Percentiles rank a stretch among this genome's conserved stretches.
Evolutionary conservation across 495 filamentous ascomycete genomes (phyloP).

Genomic region (Pyrenopolyporus hunteri): DNA sequence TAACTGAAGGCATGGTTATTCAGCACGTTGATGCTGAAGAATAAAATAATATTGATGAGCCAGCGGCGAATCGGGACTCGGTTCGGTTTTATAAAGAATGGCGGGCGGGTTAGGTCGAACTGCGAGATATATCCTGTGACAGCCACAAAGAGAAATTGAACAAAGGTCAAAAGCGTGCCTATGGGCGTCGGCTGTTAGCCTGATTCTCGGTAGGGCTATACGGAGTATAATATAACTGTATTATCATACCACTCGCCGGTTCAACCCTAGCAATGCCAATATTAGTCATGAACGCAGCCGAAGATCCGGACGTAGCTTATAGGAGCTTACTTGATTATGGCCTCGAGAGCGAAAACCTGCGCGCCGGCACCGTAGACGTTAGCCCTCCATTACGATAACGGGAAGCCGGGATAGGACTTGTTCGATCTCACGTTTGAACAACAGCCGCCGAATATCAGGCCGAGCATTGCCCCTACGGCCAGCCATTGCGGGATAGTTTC

Average conservation of each 20-base stretch:
- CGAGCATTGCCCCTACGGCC: slow-evolving; percentile 72
- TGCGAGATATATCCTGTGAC: slow-evolving; percentile 77
- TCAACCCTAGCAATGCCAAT: slow-evolving; percentile 53
- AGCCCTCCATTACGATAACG: slow-evolving; percentile 9
- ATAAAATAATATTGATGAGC: slow-evolving; percentile 86
- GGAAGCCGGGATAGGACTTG: slow-evolving; percentile 33
- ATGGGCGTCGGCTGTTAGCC: slow-evolving; percentile 19
- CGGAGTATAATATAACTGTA: not conserved
- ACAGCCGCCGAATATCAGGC: slow-evolving; percentile 93
- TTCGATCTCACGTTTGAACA: slow-evolving; percentile 82
- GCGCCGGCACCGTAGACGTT: slow-evolving; percentile 34
- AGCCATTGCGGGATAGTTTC: slow-evolving; percentile 72
- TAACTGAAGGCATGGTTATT: slow-evolving; percentile 99
- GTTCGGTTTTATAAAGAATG: slow-evolving; percentile 74
- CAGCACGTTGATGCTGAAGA: slow-evolving; percentile 88
- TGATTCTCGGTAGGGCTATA: not conserved
- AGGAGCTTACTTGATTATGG: slow-evolving; percentile 82
- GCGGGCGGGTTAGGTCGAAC: slow-evolving; percentile 62
- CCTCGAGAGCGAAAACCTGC: slow-evolving; percentile 91
- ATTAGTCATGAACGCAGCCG: slow-evolving; percentile 33
- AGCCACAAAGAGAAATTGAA: slow-evolving; percentile 88
- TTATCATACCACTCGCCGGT: slow-evolving; percentile 61
- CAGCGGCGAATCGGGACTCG: slow-evolving; percentile 85
- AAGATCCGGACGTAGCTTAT: slow-evolving; percentile 18
- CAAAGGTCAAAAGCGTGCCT: slow-evolving; percentile 92